Conservation (phyloP, 73 alveolate species). For the Effrenium voratum region DNA sequence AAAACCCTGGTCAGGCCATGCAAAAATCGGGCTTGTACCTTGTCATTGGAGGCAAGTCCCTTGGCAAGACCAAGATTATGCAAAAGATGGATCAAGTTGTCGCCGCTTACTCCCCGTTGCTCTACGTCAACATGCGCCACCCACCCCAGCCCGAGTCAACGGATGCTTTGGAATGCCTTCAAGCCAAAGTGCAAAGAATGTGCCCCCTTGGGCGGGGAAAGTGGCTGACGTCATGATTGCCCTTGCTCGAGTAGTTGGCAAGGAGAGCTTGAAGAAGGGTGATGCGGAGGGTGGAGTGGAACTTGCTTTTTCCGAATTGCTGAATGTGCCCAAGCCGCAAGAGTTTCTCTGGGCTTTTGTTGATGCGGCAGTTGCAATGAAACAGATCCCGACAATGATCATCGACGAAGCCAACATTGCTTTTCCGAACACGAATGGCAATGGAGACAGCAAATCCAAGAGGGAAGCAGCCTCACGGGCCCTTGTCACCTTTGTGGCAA, state of each 20-base stretch:
- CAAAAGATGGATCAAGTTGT: constrained; percentile 31
- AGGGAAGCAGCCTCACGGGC: constrained; percentile 34
- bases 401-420: constrained; percentile 34
- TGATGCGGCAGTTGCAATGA: neutral
- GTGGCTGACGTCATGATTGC: no score
- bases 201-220: no score
- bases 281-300: constrained; percentile 42
- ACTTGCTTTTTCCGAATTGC: constrained; percentile 7
- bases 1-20: constrained; percentile 78
- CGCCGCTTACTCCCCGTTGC: constrained; percentile 41
- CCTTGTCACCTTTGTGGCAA: constrained; percentile 53
- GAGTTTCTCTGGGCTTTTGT: constrained; percentile 36
- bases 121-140: constrained; percentile 57
- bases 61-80: constrained; percentile 58
- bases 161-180: constrained; percentile 28
- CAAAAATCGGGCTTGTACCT: constrained; percentile 59
- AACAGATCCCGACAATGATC: constrained; percentile 23
- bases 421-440: constrained; percentile 36
- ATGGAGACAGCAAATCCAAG: constrained; percentile 11
- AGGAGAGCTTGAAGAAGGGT: neutral
- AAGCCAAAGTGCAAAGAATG: neutral
- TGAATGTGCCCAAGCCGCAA: constrained; percentile 22
- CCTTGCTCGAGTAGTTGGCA: constrained; percentile 11
- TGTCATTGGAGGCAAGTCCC: constrained; percentile 63
- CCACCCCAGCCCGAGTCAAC: constrained; percentile 41